These are phyloP conservation scores for Anisodus acutangulus DNA, from an alignment of 257 asterid species.

Conservation along the genomic window DNA sequence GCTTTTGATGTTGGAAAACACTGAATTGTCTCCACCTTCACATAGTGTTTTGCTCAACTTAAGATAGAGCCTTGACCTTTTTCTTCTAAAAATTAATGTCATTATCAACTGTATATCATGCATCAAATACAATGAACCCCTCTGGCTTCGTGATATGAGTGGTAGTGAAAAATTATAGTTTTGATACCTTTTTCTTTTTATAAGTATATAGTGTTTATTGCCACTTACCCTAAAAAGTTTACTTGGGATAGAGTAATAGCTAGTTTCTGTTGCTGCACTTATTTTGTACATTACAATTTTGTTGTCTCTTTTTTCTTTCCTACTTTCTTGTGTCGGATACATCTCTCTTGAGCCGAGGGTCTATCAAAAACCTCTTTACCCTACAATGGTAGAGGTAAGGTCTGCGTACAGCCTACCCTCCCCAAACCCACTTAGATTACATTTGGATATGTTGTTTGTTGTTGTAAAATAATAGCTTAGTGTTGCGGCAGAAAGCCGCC, in stretches of 20 bases:
- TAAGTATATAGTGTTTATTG: neutral
- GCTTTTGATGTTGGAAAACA: neutral
- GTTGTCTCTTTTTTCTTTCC: too few species aligned
- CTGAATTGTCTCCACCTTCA: neutral
- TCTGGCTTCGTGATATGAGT: neutral
- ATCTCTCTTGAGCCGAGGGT: too few species aligned
- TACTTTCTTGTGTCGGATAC: too few species aligned
- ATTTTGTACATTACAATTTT: too few species aligned
- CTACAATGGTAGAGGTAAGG: too few species aligned
- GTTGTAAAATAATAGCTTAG: neutral
- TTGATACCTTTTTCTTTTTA: neutral
- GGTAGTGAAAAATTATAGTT: slow-evolving; percentile 8
- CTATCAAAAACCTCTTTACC: too few species aligned
- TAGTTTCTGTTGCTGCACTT: too few species aligned
- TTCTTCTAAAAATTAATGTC: neutral
- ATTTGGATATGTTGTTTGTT: too few species aligned
- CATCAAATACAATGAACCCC: neutral
- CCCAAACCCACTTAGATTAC: too few species aligned
- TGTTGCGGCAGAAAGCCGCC: neutral
- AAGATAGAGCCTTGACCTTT: neutral
- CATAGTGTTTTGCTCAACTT: neutral
- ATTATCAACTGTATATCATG: neutral
- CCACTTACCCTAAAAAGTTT: neutral
- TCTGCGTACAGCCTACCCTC: too few species aligned
- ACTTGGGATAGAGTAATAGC: neutral